Base-by-base conservation (phyloP, 768 basidiomycete genomes). In the Solioccasus polychromus region DNA sequence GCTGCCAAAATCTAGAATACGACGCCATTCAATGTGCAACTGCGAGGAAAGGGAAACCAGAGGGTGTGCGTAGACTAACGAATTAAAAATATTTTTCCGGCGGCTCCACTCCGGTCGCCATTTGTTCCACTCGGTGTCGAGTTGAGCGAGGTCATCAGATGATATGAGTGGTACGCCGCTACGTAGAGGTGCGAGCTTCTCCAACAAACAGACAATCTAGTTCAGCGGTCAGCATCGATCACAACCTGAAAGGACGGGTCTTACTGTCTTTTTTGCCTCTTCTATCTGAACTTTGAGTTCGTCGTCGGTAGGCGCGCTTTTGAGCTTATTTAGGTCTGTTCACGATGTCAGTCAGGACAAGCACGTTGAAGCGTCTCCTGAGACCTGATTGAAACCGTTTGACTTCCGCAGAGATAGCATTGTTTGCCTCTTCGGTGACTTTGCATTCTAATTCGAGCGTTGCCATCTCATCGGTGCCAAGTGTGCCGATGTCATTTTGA, bases 21-120 rank as follows among this genome's bases (percentile, higher is more conserved):
- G n/a, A 15, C 26, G 14, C 4, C 11, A 31, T 31, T 9, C 15
- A 9, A 31, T 15, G 30, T 31, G 15, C 14, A 31, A 8, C 11
- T 9, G 30, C 11, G 11, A 15, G 11, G 14, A 5, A 31, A 15
- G 14, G 15, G 11, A 31, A 31, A 15, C 11, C 14, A 15, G 23
- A 19, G 39, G n/a, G 7, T 31, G 35, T 41, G 44, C 47, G 48
- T 26, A 10, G 29, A 64, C 64, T 58, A 30, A 64, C 63, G 62
- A 55, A 20, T 20, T 62, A 37, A 91, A 95, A 3, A 85, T 68
- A 61, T 88, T 92, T 59, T 76, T 79, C 44, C 92, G 74, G 19
- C 76, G 73, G 26, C 79, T 64, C 92, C 92, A 95, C 68, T 92
- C 85, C 4, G 75, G 73, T 50, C 85, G 73, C 91, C 91, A 94